These are phyloP conservation scores for Pseudohyphozyma bogoriensis DNA, from an alignment of 768 basidiomycete species.

Conservation along the genomic window DNA sequence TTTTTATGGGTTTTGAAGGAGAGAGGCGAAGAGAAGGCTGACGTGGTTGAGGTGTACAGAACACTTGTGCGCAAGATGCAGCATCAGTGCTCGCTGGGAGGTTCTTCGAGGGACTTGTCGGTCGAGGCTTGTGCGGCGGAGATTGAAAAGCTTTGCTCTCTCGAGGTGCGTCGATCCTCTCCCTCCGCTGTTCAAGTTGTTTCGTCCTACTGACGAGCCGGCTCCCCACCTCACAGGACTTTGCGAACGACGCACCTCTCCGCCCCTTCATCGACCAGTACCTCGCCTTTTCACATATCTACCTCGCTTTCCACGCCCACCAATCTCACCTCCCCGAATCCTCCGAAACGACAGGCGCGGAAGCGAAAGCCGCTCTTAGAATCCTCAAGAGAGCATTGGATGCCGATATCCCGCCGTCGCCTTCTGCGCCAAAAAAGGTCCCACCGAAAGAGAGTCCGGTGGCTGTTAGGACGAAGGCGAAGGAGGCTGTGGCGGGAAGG, in stretches of 20 bases:
- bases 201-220: too few relatives aligned
- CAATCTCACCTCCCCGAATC: slow-evolving; percentile 45
- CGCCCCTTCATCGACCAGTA: slow-evolving; percentile 43
- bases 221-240: slow-evolving; percentile 31
- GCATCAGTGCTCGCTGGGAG: slow-evolving; percentile 42
- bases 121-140: slow-evolving; percentile 34
- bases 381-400: slow-evolving; percentile 26
- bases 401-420: slow-evolving; percentile 32
- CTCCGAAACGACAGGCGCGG: slow-evolving; percentile 49
- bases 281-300: slow-evolving; percentile 47
- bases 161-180: slow-evolving; percentile 1
- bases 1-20: too few relatives aligned
- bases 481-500: background rate
- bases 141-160: slow-evolving; percentile 7
- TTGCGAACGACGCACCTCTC: slow-evolving; percentile 36
- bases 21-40: too few relatives aligned
- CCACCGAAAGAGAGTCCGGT: slow-evolving; percentile 34
- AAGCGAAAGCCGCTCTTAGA: slow-evolving; percentile 38
- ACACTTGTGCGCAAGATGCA: slow-evolving; percentile 51
- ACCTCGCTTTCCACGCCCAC: slow-evolving; percentile 63
- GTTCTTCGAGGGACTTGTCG: slow-evolving; percentile 28
- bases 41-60: too few relatives aligned
- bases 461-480: slow-evolving; percentile 28
- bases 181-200: background rate
- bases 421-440: background rate